Evolutionary conservation across 2,329 filamentous ascomycete species (phyloP).

Genomic region (Ophiocordyceps camponoti-floridani): DNA sequence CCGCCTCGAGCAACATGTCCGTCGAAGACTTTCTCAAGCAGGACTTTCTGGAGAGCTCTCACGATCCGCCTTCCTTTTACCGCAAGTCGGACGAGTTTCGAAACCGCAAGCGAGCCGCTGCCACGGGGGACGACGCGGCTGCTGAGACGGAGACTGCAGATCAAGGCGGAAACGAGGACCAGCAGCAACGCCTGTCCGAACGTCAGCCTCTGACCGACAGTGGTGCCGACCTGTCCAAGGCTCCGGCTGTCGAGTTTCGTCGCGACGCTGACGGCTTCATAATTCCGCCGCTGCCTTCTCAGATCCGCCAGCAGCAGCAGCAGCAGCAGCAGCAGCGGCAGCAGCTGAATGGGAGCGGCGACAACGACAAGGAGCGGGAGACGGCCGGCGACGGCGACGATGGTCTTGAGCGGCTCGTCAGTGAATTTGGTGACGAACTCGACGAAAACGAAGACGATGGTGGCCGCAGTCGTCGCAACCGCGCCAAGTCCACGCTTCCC

Average conservation of each 20-base stretch:
- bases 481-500: slow-evolving; percentile 25
- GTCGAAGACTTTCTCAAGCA: slow-evolving; percentile 69
- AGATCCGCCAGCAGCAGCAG: slow-evolving; percentile 9
- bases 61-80: slow-evolving; percentile 74
- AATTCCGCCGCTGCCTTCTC: slow-evolving; percentile 34
- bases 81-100: slow-evolving; percentile 41
- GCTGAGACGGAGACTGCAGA: no score
- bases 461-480: slow-evolving; percentile 7
- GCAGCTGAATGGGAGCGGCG: slow-evolving; percentile 9
- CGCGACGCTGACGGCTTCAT: slow-evolving; percentile 52
- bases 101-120: slow-evolving; percentile 30
- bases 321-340: background rate
- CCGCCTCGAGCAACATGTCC: slow-evolving; percentile 67
- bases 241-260: slow-evolving; percentile 20
- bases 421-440: slow-evolving; percentile 24
- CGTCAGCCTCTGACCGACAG: slow-evolving; percentile 8
- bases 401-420: slow-evolving; percentile 21
- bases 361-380: slow-evolving; percentile 4
- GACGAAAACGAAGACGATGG: slow-evolving; percentile 6
- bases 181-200: background rate
- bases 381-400: slow-evolving; percentile 10
- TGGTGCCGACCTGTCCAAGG: slow-evolving; percentile 16
- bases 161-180: background rate
- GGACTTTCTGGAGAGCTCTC: slow-evolving; percentile 52
- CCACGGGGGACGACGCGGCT: no score